These are phyloP conservation scores for Dichomitus squalens DNA, from an alignment of 1,284 basidiomycete species.

Conservation along the genomic window DNA sequence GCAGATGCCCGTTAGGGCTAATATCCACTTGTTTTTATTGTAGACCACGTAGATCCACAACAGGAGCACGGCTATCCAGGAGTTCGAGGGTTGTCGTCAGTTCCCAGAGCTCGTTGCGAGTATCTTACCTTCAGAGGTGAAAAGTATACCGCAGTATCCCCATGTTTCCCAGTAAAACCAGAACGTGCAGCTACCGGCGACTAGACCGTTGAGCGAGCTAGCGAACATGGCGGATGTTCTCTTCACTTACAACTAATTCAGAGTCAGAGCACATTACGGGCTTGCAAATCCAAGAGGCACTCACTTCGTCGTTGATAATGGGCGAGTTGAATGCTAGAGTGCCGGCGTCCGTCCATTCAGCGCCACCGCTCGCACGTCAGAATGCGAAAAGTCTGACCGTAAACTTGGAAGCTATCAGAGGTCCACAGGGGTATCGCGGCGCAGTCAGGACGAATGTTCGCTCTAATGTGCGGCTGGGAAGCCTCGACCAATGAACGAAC, in stretches of 20 bases:
- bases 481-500: constrained; percentile 24
- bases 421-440: neutral
- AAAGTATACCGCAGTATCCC: constrained; percentile 27
- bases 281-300: constrained; percentile 1
- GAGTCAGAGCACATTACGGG: neutral
- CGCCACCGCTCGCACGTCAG: neutral
- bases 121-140: constrained; percentile 29
- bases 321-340: constrained; percentile 20
- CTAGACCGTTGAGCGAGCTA: neutral
- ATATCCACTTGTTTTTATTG: constrained; percentile 25
- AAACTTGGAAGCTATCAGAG: constrained; percentile 23
- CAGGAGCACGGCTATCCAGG: constrained; percentile 25
- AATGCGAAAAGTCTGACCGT: constrained; percentile 19
- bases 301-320: constrained; percentile 22
- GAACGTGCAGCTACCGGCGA: constrained; percentile 22
- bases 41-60: constrained; percentile 33
- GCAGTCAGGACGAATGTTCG: neutral
- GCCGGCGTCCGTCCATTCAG: neutral
- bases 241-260: constrained; percentile 15
- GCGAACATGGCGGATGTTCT: neutral
- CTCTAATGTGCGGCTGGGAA: constrained; percentile 23
- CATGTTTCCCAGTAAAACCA: constrained; percentile 33
- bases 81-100: neutral
- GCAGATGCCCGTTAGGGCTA: constrained; percentile 16
- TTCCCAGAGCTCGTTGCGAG: neutral